Conservation (phyloP, 345 rosid genomes). For the Populus alba region DNA sequence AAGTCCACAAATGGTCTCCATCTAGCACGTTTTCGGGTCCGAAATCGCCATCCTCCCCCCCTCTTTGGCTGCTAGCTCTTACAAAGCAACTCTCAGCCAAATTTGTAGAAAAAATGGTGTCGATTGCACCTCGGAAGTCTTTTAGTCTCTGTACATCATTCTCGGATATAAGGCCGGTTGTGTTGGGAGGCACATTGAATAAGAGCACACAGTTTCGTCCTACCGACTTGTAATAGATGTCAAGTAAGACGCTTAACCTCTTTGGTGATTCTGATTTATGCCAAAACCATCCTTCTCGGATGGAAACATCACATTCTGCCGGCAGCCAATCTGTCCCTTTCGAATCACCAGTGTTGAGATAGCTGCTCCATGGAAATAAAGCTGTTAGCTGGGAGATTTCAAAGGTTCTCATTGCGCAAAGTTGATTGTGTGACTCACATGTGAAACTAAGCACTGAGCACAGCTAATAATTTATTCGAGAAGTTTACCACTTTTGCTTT, state of each 20-base stretch:
- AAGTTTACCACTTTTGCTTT: too few species aligned
- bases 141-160: slow-evolving; percentile 40
- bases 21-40: slow-evolving; percentile 62
- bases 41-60: slow-evolving; percentile 47
- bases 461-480: too few species aligned
- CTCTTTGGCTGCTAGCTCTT: slow-evolving; percentile 54
- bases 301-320: slow-evolving; percentile 68
- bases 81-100: slow-evolving; percentile 40
- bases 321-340: slow-evolving; percentile 62
- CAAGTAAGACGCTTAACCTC: slow-evolving; percentile 42
- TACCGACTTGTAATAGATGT: slow-evolving; percentile 66
- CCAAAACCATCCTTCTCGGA: slow-evolving; percentile 71
- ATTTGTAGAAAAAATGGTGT: slow-evolving; percentile 47
- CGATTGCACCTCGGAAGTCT: slow-evolving; percentile 44
- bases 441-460: too few species aligned
- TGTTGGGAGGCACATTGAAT: slow-evolving; percentile 65
- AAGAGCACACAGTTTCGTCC: slow-evolving; percentile 62
- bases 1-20: slow-evolving; percentile 58
- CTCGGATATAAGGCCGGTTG: slow-evolving; percentile 60
- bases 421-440: too few species aligned
- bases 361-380: slow-evolving; percentile 35
- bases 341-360: slow-evolving; percentile 57
- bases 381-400: not conserved
- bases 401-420: not conserved
- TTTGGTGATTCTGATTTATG: slow-evolving; percentile 58